phyloP scores from a whole-genome alignment of 2,329 filamentous ascomycete genomes.

The Claviceps monticola region DNA sequence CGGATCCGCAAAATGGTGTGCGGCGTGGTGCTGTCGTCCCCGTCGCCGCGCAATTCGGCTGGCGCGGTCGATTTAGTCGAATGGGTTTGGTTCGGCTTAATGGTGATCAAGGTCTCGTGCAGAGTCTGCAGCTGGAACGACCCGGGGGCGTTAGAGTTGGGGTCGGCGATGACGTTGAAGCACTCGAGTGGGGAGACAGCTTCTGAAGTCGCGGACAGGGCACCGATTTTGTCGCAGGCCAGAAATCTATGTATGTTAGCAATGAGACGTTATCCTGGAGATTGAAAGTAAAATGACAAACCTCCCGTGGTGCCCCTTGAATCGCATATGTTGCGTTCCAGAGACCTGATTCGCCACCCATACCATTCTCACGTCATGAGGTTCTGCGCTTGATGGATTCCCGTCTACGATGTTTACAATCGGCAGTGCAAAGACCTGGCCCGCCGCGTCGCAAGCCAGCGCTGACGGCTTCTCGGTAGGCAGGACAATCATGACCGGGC shows the following conservation, averaged over 20 bases:
- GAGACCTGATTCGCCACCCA: slow-evolving; percentile 80
- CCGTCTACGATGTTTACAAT: slow-evolving; percentile 83
- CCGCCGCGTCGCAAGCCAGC: slow-evolving; percentile 72
- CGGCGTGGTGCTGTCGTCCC: slow-evolving; percentile 44
- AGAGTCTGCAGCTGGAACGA: slow-evolving; percentile 64
- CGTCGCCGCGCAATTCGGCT: slow-evolving; percentile 65
- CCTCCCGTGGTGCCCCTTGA: slow-evolving; percentile 85
- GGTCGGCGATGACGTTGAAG: slow-evolving; percentile 48
- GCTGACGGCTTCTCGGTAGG: slow-evolving; percentile 60
- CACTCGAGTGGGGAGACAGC: slow-evolving; percentile 77
- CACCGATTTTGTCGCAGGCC: slow-evolving; percentile 70
- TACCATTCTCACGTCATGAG: slow-evolving; percentile 89
- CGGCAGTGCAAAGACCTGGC: slow-evolving; percentile 68
- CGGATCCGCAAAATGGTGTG: slow-evolving; percentile 65
- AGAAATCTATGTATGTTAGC: slow-evolving; percentile 47
- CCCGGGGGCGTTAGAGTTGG: slow-evolving; percentile 40
- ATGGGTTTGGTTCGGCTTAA: slow-evolving; percentile 33
- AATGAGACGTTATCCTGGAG: too few species aligned
- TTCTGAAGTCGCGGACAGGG: slow-evolving; percentile 62
- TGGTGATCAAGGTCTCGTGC: slow-evolving; percentile 54
- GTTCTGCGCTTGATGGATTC: slow-evolving; percentile 74
- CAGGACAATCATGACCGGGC: slow-evolving; percentile 71
- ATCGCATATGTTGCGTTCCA: slow-evolving; percentile 67
- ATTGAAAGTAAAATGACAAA: not conserved
- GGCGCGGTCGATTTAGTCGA: slow-evolving; percentile 32